Conservation (phyloP, 305 asterid species). For the Coffea humblotiana region DNA sequence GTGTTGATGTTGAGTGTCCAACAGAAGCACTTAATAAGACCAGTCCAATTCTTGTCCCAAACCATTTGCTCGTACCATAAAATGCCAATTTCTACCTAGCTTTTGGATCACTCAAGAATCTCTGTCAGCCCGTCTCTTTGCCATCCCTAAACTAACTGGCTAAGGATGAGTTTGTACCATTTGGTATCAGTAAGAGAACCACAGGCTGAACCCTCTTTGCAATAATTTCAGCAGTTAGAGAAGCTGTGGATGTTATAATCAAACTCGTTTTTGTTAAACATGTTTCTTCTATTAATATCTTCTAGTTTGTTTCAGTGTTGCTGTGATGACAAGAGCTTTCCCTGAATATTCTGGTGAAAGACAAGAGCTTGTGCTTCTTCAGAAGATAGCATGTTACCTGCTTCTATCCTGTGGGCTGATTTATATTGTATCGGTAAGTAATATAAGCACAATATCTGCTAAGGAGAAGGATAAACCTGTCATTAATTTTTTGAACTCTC, state of each 20-base stretch:
- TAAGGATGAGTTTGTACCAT: not conserved
- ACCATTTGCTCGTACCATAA: not conserved
- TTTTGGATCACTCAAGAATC: not conserved
- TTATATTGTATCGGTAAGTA: conserved; percentile 71
- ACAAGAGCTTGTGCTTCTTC: conserved; percentile 69
- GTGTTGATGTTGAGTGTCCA: not conserved
- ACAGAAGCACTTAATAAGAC: not conserved
- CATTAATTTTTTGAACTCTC: not conserved
- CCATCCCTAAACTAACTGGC: not conserved
- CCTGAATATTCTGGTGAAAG: conserved; percentile 61
- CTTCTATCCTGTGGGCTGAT: conserved; percentile 81
- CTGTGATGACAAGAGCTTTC: conserved; percentile 97
- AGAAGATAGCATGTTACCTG: conserved; percentile 77
- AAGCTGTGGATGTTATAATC: not conserved
- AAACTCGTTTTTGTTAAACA: not conserved
- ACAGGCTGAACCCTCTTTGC: not conserved
- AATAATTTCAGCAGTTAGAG: not conserved
- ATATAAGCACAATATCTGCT: conserved; percentile 7
- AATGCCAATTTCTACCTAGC: not conserved
- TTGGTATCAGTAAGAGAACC: not conserved
- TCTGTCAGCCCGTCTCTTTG: not conserved
- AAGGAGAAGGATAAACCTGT: not conserved
- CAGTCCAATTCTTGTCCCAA: not conserved
- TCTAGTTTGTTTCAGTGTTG: conserved; percentile 58
- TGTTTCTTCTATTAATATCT: not conserved